phyloP scores from a whole-genome alignment of 768 basidiomycete genomes.

The Boletus sensibilis region DNA sequence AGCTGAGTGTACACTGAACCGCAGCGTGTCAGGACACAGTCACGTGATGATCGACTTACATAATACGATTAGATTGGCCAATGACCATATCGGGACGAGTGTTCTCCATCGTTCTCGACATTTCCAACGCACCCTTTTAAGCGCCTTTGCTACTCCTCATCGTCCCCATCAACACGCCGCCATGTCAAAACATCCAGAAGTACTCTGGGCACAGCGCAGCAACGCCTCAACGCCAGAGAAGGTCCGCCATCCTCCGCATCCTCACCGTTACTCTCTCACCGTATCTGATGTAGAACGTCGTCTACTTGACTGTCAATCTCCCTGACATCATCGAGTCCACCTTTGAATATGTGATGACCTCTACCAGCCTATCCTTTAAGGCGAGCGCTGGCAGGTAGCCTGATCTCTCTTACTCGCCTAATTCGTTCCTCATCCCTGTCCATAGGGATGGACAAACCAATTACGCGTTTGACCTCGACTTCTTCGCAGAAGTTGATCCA shows the following conservation, averaged over 20 bases:
- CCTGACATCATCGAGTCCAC: constrained; percentile 62
- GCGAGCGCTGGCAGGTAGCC: constrained; percentile 65
- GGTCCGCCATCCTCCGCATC: constrained; percentile 40
- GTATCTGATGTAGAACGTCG: constrained; percentile 61
- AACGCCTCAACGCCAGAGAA: constrained; percentile 61
- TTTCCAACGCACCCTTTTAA: constrained; percentile 26
- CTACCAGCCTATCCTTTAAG: constrained; percentile 60
- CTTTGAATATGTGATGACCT: constrained; percentile 59
- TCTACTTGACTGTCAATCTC: constrained; percentile 83
- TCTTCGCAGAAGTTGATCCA: constrained; percentile 72
- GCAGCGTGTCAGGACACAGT: too few relatives aligned
- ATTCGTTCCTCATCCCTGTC: constrained; percentile 6
- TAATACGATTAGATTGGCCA: constrained; percentile 3
- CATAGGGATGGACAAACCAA: constrained; percentile 49
- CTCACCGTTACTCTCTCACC: background rate
- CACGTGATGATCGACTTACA: constrained; percentile 23
- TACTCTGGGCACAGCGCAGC: constrained; percentile 95
- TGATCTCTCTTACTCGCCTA: background rate
- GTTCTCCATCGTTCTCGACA: constrained; percentile 34
- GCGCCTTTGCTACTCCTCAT: background rate
- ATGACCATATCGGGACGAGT: constrained; percentile 18
- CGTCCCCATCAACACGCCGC: constrained; percentile 11
- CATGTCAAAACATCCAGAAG: constrained; percentile 72
- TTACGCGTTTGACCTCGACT: constrained; percentile 73
- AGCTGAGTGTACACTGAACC: too few relatives aligned